A percentile compares a stretch with the other conserved stretches of the same genome.
phyloP scores from a whole-genome alignment of 768 basidiomycete genomes.

The Suillus brevipes region DNA sequence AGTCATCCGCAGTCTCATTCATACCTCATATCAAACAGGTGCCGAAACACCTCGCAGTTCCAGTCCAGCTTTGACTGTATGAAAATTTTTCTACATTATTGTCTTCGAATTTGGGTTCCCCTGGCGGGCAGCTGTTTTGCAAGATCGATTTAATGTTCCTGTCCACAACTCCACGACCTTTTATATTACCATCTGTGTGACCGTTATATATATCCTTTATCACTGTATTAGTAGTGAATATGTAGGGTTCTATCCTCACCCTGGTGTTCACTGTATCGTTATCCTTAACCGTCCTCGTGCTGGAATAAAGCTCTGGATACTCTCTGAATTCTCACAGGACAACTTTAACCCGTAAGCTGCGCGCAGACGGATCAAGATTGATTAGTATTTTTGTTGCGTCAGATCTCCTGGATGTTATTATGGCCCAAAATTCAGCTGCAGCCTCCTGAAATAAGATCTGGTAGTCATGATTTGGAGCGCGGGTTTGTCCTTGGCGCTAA shows the following conservation, averaged over 20 bases:
- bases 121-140: neutral
- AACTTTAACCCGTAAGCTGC: slow-evolving; percentile 41
- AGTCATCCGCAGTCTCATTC: slow-evolving; percentile 13
- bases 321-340: too few species aligned
- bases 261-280: neutral
- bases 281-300: too few species aligned
- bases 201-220: neutral
- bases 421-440: slow-evolving; percentile 76
- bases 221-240: neutral
- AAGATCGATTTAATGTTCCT: neutral
- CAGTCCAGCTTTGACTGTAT: neutral
- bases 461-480: slow-evolving; percentile 88
- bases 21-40: neutral
- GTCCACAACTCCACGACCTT: neutral
- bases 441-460: slow-evolving; percentile 93
- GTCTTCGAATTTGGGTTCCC: neutral
- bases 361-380: slow-evolving; percentile 92
- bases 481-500: slow-evolving; percentile 66
- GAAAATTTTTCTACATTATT: neutral
- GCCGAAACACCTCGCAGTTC: neutral
- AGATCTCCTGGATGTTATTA: neutral
- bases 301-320: too few species aligned
- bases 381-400: slow-evolving; percentile 26
- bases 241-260: neutral
- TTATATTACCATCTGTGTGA: neutral